Conservation (phyloP, 2,329 filamentous ascomycete genomes). For the Botryotinia convoluta region DNA sequence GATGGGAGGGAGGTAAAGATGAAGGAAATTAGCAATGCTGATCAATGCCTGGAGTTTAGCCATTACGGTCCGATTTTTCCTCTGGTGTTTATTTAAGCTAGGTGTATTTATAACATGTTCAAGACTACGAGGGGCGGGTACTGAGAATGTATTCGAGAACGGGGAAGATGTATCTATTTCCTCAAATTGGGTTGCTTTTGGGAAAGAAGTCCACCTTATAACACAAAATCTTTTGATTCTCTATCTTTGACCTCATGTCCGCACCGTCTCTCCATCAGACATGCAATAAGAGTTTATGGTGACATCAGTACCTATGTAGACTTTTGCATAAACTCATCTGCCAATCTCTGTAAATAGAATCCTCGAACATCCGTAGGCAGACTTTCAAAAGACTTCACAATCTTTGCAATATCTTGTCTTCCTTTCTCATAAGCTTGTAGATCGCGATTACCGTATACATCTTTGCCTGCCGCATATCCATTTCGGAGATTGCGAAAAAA, state of each 20-base stretch:
- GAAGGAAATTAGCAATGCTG: background rate
- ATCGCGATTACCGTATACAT: conserved; percentile 88
- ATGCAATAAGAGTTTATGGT: background rate
- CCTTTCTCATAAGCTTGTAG: conserved; percentile 81
- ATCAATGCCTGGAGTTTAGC: background rate
- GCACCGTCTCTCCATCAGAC: background rate
- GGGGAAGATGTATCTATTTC: background rate
- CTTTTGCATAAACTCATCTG: conserved; percentile 56
- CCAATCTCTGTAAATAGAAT: conserved; percentile 74
- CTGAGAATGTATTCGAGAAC: background rate
- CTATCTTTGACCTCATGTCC: background rate
- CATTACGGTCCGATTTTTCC: background rate
- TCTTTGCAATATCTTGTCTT: conserved; percentile 66
- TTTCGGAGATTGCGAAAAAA: conserved; percentile 74
- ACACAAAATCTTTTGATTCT: background rate
- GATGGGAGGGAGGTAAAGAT: too few relatives aligned
- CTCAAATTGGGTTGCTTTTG: background rate
- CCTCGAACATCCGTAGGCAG: conserved; percentile 64
- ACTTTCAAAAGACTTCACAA: conserved; percentile 61
- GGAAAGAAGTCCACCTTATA: background rate
- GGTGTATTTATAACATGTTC: background rate
- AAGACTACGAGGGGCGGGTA: background rate
- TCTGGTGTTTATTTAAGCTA: background rate
- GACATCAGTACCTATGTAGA: background rate
- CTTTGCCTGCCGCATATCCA: conserved; percentile 70